These are phyloP conservation scores for Blastocystis sp. DNA, from an alignment of 352 stramenopile species.

Conservation along the genomic window DNA sequence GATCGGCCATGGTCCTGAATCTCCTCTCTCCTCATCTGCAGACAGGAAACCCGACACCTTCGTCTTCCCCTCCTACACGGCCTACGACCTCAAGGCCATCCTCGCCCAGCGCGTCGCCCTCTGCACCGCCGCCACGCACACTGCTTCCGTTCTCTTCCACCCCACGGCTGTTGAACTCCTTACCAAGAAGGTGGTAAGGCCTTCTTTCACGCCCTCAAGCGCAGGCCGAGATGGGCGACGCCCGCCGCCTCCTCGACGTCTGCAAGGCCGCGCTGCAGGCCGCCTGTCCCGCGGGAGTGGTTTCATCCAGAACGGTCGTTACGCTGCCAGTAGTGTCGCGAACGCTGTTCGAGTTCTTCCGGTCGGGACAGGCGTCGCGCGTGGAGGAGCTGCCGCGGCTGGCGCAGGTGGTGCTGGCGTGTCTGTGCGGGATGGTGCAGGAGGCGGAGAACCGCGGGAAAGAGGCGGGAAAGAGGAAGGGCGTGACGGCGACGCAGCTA, in stretches of 20 bases:
- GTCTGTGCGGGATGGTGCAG: constrained; percentile 40
- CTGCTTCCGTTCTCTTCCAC: not conserved
- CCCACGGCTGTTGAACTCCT: constrained; percentile 9
- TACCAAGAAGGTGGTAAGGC: constrained; percentile 36
- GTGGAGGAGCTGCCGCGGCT: constrained; percentile 3
- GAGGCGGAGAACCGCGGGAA: not conserved
- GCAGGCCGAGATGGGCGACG: constrained; percentile 50
- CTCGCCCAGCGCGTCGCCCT: constrained; percentile 7
- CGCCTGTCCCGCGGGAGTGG: not conserved
- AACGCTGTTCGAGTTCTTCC: constrained; percentile 48
- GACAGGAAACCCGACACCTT: constrained; percentile 21
- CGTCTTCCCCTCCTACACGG: constrained; percentile 51
- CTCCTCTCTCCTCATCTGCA: not conserved
- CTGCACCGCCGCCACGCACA: constrained; percentile 7
- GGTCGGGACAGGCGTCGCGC: not conserved
- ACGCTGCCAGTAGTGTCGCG: constrained; percentile 8
- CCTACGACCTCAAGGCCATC: not conserved
- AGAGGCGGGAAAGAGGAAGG: not conserved
- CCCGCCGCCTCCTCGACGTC: constrained; percentile 43
- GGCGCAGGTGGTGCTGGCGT: constrained; percentile 42
- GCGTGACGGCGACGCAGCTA: not conserved
- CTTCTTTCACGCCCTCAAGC: not conserved
- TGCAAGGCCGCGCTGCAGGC: constrained; percentile 43
- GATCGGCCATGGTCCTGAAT: not conserved
- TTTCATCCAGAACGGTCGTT: not conserved